phyloP scores from a whole-genome alignment of 1,284 basidiomycete genomes.

The Vanrija sp. region DNA sequence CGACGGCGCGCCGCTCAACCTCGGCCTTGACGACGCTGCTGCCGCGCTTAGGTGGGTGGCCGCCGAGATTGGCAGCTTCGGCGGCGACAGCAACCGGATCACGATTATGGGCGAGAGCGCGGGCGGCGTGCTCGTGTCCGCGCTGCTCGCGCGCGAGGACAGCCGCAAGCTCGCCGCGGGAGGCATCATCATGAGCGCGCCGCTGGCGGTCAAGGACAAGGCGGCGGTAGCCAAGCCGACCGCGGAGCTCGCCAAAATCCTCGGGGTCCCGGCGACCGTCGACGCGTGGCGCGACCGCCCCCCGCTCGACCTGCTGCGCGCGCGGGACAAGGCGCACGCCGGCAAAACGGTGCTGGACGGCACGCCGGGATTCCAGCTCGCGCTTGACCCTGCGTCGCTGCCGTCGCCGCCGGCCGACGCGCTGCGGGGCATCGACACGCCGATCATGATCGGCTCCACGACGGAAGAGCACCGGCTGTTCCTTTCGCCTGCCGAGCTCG shows the following conservation, averaged over 20 bases:
- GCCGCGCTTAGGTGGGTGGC: background rate
- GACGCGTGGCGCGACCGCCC: background rate
- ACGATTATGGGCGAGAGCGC: background rate
- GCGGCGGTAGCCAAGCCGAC: background rate
- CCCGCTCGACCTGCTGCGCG: background rate
- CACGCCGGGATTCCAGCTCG: background rate
- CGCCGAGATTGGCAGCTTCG: background rate
- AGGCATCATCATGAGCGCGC: background rate
- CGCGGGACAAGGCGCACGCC: background rate
- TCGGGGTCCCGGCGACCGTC: background rate
- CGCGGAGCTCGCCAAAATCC: no score
- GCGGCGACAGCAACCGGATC: background rate
- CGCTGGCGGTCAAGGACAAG: background rate
- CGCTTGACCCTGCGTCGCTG: background rate
- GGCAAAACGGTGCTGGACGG: background rate
- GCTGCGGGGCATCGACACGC: background rate
- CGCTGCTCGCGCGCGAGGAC: background rate
- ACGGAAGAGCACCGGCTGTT: constrained; percentile 2
- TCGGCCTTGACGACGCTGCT: background rate
- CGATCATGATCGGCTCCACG: constrained; percentile 2
- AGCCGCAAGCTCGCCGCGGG: background rate
- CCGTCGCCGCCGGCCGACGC: background rate
- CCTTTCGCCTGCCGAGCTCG: background rate
- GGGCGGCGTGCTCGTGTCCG: background rate
- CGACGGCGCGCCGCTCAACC: background rate